A percentile compares a stretch with the other conserved stretches of the same genome.
phyloP scores from a whole-genome alignment of 2,329 filamentous ascomycete species.

The Fusarium beomiforme region DNA sequence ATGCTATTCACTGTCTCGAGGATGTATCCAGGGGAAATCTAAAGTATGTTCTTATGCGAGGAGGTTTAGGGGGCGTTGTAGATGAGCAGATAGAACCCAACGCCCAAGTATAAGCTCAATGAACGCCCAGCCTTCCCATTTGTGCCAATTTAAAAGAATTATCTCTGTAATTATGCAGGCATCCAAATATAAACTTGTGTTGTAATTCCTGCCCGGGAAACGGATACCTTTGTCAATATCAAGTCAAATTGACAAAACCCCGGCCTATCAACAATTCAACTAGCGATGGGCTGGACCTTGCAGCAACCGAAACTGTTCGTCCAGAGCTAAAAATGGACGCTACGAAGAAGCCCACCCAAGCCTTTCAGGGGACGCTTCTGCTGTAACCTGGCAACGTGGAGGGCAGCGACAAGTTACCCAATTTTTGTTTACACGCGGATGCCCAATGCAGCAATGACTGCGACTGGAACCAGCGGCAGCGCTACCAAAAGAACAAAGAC shows the following conservation, averaged over 20 bases:
- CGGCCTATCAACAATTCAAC: neutral
- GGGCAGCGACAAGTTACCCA: slow-evolving; percentile 51
- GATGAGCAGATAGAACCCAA: slow-evolving; percentile 3
- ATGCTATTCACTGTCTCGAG: slow-evolving; percentile 7
- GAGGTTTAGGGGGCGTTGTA: slow-evolving; percentile 19
- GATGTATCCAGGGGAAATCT: slow-evolving; percentile 4
- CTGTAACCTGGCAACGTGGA: slow-evolving; percentile 52
- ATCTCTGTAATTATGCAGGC: neutral
- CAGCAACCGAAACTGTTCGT: slow-evolving; percentile 16
- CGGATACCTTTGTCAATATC: neutral
- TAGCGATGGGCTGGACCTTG: slow-evolving; percentile 9
- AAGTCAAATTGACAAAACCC: neutral
- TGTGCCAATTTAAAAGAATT: neutral
- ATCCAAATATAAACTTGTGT: neutral
- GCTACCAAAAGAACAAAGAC: slow-evolving; percentile 9
- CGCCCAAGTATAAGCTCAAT: slow-evolving; percentile 19
- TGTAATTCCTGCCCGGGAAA: neutral
- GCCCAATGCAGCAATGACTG: slow-evolving; percentile 24
- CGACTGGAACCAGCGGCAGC: slow-evolving; percentile 8
- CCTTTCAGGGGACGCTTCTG: slow-evolving; percentile 40
- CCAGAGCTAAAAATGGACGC: slow-evolving; percentile 36
- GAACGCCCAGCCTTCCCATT: neutral
- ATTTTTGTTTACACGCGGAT: slow-evolving; percentile 55
- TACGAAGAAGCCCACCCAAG: slow-evolving; percentile 28
- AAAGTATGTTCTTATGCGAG: slow-evolving; percentile 29